These are phyloP conservation scores for Saccharum officinarum DNA, from an alignment of 176 grass and related monocot species.

Conservation along the genomic window DNA sequence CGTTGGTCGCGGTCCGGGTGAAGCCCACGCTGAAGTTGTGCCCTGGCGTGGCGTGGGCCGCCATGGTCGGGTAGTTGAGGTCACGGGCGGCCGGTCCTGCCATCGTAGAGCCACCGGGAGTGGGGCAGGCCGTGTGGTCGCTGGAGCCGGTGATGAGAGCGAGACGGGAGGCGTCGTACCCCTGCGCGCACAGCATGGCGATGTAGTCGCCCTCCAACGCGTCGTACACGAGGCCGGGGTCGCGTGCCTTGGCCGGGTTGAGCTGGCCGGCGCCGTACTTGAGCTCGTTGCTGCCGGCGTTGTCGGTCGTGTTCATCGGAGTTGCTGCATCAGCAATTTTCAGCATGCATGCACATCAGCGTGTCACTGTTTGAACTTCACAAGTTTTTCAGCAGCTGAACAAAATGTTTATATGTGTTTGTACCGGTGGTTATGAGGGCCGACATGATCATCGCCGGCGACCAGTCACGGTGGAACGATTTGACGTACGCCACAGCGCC, in stretches of 20 bases:
- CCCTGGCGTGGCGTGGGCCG: background rate
- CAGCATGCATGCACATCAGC: background rate
- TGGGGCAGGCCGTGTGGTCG: background rate
- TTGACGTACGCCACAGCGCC: slow-evolving; percentile 42
- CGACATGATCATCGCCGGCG: slow-evolving; percentile 56
- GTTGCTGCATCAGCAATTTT: slow-evolving; percentile 26
- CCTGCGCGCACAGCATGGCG: slow-evolving; percentile 40
- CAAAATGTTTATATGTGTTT: no score
- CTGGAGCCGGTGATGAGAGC: slow-evolving; percentile 25
- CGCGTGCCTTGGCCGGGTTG: slow-evolving; percentile 24
- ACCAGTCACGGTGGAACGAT: slow-evolving; percentile 58
- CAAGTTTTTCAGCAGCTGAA: no score
- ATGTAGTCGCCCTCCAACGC: slow-evolving; percentile 29
- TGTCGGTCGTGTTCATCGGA: slow-evolving; percentile 38
- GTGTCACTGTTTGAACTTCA: no score
- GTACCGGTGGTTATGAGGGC: slow-evolving; percentile 56
- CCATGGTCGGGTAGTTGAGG: slow-evolving; percentile 58
- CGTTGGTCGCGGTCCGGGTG: slow-evolving; percentile 41
- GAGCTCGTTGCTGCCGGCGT: slow-evolving; percentile 37
- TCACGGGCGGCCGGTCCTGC: background rate
- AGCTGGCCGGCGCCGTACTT: slow-evolving; percentile 50
- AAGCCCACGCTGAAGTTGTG: slow-evolving; percentile 19
- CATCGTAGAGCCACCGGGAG: background rate
- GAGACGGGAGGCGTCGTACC: slow-evolving; percentile 30
- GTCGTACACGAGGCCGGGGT: slow-evolving; percentile 53